phyloP scores from a whole-genome alignment of 2,329 filamentous ascomycete species.

The Cryphonectria naterciae region DNA sequence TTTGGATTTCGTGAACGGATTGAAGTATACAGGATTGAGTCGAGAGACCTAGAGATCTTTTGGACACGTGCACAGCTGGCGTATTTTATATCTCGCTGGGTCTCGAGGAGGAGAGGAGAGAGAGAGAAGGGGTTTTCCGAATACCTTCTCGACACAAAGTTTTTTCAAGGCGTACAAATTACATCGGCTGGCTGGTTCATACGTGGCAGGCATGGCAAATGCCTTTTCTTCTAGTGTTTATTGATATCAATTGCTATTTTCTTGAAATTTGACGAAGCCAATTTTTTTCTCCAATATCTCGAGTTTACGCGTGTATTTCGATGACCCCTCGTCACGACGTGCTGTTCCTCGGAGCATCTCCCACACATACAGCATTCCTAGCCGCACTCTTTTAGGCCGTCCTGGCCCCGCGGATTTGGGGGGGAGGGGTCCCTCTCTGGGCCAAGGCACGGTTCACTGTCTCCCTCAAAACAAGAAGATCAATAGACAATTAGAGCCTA shows the following conservation, averaged over 20 bases:
- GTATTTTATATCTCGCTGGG: slow-evolving; percentile 7
- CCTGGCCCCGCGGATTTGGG: no score
- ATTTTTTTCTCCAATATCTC: no score
- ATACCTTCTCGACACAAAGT: slow-evolving; percentile 26
- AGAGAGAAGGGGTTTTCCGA: neutral
- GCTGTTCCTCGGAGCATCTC: neutral
- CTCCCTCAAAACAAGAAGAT: neutral
- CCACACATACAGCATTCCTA: neutral
- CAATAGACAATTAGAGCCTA: neutral
- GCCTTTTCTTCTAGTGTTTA: slow-evolving; percentile 28
- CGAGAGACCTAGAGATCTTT: slow-evolving; percentile 18
- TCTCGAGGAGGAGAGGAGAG: slow-evolving; percentile 12
- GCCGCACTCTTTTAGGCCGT: neutral
- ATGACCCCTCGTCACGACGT: neutral
- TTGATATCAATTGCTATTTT: slow-evolving; percentile 24
- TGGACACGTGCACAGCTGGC: slow-evolving; percentile 5
- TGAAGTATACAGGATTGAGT: neutral
- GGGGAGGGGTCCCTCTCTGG: neutral
- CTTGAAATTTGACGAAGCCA: neutral
- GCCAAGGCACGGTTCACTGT: neutral
- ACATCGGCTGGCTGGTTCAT: slow-evolving; percentile 28
- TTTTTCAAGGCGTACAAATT: slow-evolving; percentile 28
- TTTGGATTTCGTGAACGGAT: neutral
- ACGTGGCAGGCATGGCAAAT: slow-evolving; percentile 18
- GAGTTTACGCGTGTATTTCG: neutral